phyloP scores from a whole-genome alignment of 441 rosid species.

The Isatis lusitanica region DNA sequence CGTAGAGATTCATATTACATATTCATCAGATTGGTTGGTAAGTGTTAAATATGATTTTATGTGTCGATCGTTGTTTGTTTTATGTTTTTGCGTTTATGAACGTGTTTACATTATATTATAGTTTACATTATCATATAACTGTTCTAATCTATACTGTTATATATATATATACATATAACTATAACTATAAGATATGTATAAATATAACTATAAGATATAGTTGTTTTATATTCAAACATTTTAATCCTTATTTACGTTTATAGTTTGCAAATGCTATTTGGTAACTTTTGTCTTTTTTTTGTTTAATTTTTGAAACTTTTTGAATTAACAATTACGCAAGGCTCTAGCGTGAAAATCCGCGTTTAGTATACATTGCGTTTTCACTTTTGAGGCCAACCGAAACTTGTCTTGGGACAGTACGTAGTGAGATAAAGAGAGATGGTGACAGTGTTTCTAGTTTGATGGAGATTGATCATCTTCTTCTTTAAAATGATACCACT shows the following conservation, averaged over 20 bases:
- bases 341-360: not conserved
- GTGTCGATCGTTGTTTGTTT: not conserved
- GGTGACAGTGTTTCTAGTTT: constrained; percentile 1
- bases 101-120: not conserved
- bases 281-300: not conserved
- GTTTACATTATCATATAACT: not conserved
- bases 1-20: not conserved
- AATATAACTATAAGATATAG: not conserved
- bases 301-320: not conserved
- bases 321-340: not conserved
- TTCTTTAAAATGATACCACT: not conserved
- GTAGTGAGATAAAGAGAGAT: not conserved
- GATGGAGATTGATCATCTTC: constrained; percentile 19
- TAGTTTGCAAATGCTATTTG: not conserved
- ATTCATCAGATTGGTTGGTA: not conserved
- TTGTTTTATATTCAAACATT: not conserved
- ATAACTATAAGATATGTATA: not conserved
- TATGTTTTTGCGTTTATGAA: not conserved
- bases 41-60: not conserved
- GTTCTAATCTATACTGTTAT: not conserved
- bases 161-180: not conserved
- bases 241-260: not conserved
- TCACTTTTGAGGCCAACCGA: not conserved
- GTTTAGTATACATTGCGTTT: not conserved
- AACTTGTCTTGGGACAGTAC: not conserved